Evolutionary conservation across 208 protist species (phyloP), one percentile per base, ranked within the genome.

Genomic region (Trypanosomatidae sp.): DNA sequence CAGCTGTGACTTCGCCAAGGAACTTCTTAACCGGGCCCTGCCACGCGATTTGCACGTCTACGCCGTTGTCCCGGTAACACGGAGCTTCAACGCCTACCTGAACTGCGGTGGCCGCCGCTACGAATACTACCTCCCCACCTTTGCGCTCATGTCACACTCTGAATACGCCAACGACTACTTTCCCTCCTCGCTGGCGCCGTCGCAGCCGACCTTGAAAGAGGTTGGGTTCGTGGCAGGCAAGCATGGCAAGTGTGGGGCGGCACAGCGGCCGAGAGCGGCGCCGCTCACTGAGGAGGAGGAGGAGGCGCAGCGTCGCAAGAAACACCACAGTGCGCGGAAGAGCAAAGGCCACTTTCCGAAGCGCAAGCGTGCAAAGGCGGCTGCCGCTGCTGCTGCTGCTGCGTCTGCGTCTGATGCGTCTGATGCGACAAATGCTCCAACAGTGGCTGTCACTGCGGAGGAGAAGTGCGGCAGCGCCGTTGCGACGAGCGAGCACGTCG

Each of bases 111-210:
- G 83, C 6, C 90, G 98, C 19, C 81, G 77, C 49, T 99, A 99
- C 75, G 90, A 98, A 77, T 99, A 99, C 76, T 89, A 98, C 41
- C 75, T 98, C 22, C 98, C 98, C 2, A 98, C 94, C 3, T 97
- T 92, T 73, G 82, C 88, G 5, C 85, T 99, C 44, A 94, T 95
- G 80, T 64, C 77, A 8, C 25, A 43, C 22, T 71, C 78, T 33
- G 89, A 88, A 39, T 95, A 95, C 77, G 52, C 67, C 33, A 36
- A 59, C 2, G 46, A 68, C 19, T 93, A 90, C 80, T 94, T 95
- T 69, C 86, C 93, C 0, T n/a, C 79, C 33, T 64, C 77, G 4
- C 62, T 95, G 47, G 90, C 89, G 19, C 86, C 90, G 1, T 81
- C 84, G 36, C 73, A 81, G 36, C 89, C 90, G 22, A 84, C 88